phyloP scores from a whole-genome alignment of 441 rosid species.

The Populus hybrid region DNA sequence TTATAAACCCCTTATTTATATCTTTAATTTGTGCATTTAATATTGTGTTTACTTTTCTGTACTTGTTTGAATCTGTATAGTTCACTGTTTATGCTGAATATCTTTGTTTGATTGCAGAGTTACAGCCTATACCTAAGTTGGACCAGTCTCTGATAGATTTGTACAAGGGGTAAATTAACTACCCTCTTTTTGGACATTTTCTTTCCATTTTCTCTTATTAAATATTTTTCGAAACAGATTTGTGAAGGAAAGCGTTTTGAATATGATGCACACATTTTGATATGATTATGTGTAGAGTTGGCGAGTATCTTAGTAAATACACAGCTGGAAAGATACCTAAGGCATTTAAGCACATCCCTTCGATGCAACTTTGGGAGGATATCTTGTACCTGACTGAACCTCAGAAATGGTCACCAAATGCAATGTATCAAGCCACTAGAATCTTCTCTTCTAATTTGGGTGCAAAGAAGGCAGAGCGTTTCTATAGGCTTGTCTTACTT shows the following conservation, averaged over 20 bases:
- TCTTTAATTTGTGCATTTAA: not conserved
- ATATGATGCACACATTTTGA: not conserved
- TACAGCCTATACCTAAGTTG: conserved; percentile 61
- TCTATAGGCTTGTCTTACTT: conserved; percentile 73
- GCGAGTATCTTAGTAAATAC: conserved; percentile 63
- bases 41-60: not conserved
- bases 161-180: conserved; percentile 60
- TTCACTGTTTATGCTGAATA: conserved; percentile 5
- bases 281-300: conserved; percentile 51
- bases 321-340: conserved; percentile 86
- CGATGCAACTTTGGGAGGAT: conserved; percentile 81
- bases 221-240: not conserved
- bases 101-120: conserved; percentile 43
- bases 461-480: conserved; percentile 62
- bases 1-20: not conserved
- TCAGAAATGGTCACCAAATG: conserved; percentile 89
- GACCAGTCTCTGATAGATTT: conserved; percentile 57
- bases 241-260: not conserved
- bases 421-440: conserved; percentile 85
- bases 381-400: conserved; percentile 84
- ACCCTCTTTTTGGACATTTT: not conserved
- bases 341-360: conserved; percentile 73
- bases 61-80: not conserved
- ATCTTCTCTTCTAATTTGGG: conserved; percentile 76
- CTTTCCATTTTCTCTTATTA: not conserved